phyloP scores from a whole-genome alignment of 2,329 filamentous ascomycete species.

The Chalara sp. region DNA sequence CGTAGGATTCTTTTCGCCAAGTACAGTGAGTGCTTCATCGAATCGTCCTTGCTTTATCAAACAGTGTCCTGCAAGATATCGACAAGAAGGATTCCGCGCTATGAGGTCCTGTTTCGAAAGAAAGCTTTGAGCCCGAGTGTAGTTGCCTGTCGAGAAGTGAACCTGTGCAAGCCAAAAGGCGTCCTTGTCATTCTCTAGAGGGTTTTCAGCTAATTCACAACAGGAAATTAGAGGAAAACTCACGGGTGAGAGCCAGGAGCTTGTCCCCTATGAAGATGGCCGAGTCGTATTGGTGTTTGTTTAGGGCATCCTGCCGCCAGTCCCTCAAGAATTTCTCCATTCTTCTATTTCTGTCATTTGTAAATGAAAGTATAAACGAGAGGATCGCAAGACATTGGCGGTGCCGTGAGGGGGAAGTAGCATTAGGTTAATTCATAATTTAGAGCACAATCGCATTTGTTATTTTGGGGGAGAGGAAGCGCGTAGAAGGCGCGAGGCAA shows the following conservation, averaged over 20 bases:
- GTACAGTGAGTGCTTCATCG: constrained; percentile 77
- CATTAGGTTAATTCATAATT: constrained; percentile 1
- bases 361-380: not conserved
- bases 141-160: constrained; percentile 93
- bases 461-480: constrained; percentile 11
- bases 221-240: constrained; percentile 23
- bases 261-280: constrained; percentile 98
- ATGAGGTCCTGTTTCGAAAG: constrained; percentile 80
- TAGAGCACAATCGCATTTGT: not conserved
- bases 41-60: constrained; percentile 87
- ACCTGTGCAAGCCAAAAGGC: constrained; percentile 98
- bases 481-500: constrained; percentile 13
- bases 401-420: not conserved
- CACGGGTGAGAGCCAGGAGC: constrained; percentile 87
- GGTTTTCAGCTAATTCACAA: constrained; percentile 2
- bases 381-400: constrained; percentile 1
- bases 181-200: constrained; percentile 79
- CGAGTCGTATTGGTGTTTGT: constrained; percentile 93
- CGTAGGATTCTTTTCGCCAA: constrained; percentile 90
- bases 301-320: constrained; percentile 92
- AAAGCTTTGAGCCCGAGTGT: constrained; percentile 82
- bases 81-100: constrained; percentile 74
- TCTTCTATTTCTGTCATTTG: not conserved
- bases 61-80: constrained; percentile 90
- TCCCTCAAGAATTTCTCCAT: constrained; percentile 94